A percentile compares a stretch with the other conserved stretches of the same genome.
phyloP scores from a whole-genome alignment of 306 rosid species.

The Cicer pinnatifidum region DNA sequence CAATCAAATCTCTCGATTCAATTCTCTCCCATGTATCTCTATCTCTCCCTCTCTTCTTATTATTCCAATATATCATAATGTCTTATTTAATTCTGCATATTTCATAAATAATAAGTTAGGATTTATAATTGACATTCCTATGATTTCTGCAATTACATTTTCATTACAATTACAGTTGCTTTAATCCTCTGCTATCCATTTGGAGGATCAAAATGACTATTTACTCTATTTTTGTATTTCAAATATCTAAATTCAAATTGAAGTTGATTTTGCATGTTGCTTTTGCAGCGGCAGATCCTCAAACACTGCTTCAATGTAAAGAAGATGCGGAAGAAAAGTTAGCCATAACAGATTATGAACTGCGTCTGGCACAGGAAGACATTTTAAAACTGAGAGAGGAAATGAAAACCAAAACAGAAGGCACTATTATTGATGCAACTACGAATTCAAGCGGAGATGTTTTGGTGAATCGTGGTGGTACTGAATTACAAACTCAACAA shows the following conservation, averaged over 20 bases:
- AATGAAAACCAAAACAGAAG: constrained; percentile 60
- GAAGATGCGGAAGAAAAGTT: constrained; percentile 73
- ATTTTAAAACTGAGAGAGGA: constrained; percentile 61
- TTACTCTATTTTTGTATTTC: too few relatives aligned
- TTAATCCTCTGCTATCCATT: too few relatives aligned
- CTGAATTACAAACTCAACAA: constrained; percentile 50
- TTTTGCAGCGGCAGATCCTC: constrained; percentile 81
- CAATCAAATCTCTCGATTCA: constrained; percentile 80
- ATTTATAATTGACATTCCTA: too few relatives aligned
- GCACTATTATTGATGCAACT: constrained; percentile 33
- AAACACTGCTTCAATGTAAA: constrained; percentile 73
- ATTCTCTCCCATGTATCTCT: constrained; percentile 51
- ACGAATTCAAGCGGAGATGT: constrained; percentile 47
- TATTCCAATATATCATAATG: background rate
- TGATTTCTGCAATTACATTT: too few relatives aligned
- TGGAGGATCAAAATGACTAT: too few relatives aligned
- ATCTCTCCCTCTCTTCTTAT: background rate
- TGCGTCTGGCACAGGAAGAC: constrained; percentile 92
- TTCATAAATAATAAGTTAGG: too few relatives aligned
- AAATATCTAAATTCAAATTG: background rate
- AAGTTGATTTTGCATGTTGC: constrained; percentile 2
- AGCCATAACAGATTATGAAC: constrained; percentile 80
- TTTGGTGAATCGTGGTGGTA: constrained; percentile 38
- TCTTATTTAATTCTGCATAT: too few relatives aligned
- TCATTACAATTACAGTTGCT: too few relatives aligned